A percentile compares a stretch with the other conserved stretches of the same genome.
Evolutionary conservation across 164 flowering plant species (phyloP).

Genomic region (Kalanchoe fedtschenkoi): DNA sequence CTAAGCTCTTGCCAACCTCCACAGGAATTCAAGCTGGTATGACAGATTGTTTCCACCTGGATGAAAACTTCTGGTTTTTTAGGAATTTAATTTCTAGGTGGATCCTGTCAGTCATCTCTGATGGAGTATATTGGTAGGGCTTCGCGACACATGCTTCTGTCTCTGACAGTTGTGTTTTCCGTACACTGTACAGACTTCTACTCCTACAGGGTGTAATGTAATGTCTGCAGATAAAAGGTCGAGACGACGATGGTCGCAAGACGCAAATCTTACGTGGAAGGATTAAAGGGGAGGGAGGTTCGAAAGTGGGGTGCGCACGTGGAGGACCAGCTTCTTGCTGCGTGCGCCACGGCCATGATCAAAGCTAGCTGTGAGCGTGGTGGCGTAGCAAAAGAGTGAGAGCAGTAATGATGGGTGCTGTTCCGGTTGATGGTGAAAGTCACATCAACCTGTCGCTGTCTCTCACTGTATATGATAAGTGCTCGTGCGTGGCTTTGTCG

Average conservation of each 20-base stretch:
- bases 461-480: neutral
- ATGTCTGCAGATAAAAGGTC: neutral
- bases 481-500: conserved; percentile 7
- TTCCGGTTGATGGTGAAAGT: no score
- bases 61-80: neutral
- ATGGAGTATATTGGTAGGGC: conserved; percentile 1
- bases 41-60: neutral
- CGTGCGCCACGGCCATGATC: no score
- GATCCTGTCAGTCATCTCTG: neutral
- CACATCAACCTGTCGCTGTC: no score
- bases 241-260: no score
- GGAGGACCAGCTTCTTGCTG: no score
- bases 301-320: no score
- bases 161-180: neutral
- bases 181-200: neutral
- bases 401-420: conserved; percentile 1
- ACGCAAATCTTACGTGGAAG: no score
- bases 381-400: no score
- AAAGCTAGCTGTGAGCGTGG: no score
- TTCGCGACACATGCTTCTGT: neutral
- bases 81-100: neutral
- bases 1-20: neutral
- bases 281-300: no score
- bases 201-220: no score
- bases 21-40: neutral